These are phyloP conservation scores for Platanthera guangdongensis DNA, from an alignment of 106 monocot species.

Conservation along the genomic window DNA sequence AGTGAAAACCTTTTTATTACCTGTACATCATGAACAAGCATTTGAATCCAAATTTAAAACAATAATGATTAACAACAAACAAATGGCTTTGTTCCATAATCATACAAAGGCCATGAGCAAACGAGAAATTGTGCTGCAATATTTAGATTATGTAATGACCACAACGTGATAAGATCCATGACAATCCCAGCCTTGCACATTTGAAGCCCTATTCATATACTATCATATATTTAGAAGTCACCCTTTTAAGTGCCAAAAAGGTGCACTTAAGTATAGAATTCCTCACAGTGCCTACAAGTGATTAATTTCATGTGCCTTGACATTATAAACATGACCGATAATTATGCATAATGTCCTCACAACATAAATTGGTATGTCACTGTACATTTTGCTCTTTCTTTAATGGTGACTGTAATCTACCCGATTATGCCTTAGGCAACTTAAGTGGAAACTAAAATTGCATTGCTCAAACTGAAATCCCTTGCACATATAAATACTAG, in stretches of 20 bases:
- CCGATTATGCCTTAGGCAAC: no score
- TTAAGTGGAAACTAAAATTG: no score
- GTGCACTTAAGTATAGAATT: background rate
- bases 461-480: no score
- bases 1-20: conserved; percentile 47
- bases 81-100: background rate
- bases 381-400: background rate
- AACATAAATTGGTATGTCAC: background rate
- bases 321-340: background rate
- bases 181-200: background rate
- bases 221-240: background rate
- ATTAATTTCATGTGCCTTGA: background rate
- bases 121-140: background rate
- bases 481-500: no score
- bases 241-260: background rate
- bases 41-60: background rate
- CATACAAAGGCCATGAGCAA: background rate
- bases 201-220: background rate
- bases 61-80: background rate
- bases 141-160: background rate
- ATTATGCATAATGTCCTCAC: background rate
- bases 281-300: background rate
- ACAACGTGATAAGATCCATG: background rate
- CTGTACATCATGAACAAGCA: conserved; percentile 19
- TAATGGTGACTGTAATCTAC: no score